These are phyloP conservation scores for Collybiopsis confluens DNA, from an alignment of 768 basidiomycete species.

Conservation along the genomic window DNA sequence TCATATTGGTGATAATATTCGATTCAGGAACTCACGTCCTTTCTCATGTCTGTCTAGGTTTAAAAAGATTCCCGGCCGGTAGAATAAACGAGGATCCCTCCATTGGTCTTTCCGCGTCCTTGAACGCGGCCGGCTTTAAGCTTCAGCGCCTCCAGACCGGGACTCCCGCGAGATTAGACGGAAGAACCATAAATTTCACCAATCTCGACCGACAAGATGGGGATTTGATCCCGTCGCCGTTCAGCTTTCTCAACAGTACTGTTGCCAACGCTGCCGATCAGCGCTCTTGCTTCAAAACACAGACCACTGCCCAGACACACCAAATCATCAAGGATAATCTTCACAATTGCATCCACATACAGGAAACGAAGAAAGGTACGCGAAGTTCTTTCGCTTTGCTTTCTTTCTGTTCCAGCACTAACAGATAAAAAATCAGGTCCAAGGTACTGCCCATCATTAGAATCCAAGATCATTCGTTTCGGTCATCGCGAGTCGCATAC, in stretches of 20 bases:
- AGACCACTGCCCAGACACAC: constrained; percentile 72
- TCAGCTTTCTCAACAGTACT: constrained; percentile 66
- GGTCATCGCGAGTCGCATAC: constrained; percentile 64
- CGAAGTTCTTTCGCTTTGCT: not conserved
- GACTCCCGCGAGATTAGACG: constrained; percentile 78
- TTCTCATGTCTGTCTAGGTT: constrained; percentile 33
- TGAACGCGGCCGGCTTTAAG: constrained; percentile 71
- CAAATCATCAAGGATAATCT: constrained; percentile 70
- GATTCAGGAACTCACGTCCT: not conserved
- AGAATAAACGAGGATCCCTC: constrained; percentile 70
- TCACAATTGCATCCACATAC: constrained; percentile 78
- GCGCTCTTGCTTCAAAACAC: constrained; percentile 66
- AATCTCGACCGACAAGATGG: constrained; percentile 62
- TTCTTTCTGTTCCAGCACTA: not conserved
- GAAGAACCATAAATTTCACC: constrained; percentile 65
- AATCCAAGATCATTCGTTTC: constrained; percentile 83
- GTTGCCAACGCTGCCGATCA: constrained; percentile 79
- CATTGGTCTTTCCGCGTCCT: constrained; percentile 70
- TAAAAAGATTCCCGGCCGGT: constrained; percentile 75
- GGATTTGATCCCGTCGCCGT: constrained; percentile 61
- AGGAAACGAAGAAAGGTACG: constrained; percentile 81
- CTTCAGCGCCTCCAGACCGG: constrained; percentile 83
- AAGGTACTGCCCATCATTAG: constrained; percentile 87
- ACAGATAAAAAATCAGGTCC: constrained; percentile 49
- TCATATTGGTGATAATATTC: constrained; percentile 59